Evolutionary conservation across 73 alveolate genomes (phyloP), one percentile per base, ranked within the genome.

Genomic region (Durusdinium trenchii): DNA sequence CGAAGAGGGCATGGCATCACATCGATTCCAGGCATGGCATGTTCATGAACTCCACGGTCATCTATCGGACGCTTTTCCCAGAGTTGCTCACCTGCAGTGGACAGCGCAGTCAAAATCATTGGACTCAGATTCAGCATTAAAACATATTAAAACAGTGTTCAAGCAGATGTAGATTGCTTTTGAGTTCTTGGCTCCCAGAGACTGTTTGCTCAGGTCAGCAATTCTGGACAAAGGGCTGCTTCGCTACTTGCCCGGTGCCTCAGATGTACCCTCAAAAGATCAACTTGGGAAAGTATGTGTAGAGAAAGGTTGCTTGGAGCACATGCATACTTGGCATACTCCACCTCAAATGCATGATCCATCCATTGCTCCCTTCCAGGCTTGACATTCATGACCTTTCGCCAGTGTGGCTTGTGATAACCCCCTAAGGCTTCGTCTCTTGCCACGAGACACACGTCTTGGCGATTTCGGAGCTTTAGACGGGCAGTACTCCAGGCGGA

Each of bases 161-260:
- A n/a, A n/a, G n/a, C n/a, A n/a, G n/a, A n/a, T n/a, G n/a, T n/a
- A n/a, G n/a, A n/a, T n/a, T n/a, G n/a, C n/a, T n/a, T n/a, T n/a
- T n/a, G n/a, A n/a, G n/a, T n/a, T n/a, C n/a, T n/a, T n/a, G n/a
- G n/a, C n/a, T n/a, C n/a, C n/a, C n/a, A n/a, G n/a, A n/a, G n/a
- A n/a, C n/a, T n/a, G n/a, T n/a, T n/a, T n/a, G n/a, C n/a, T n/a
- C 84, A 89, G 96, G 96, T 92, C 98, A 4, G 98, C 98, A 35
- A 69, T 73, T 81, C 10, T 92, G 91, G 98, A 92, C 91, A 92
- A 92, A 48, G 98, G 98, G 26, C 79, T 92, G 46, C 91, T 92
- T 4, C 90, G 98, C 46, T 40, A 43, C 30, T 73, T 92, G 98
- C 96, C n/a, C 14, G 95, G n/a, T 45, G 46, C 85, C 83, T 32